Conservation (phyloP, 78 protist genomes). For the Isochrysis galbana region DNA sequence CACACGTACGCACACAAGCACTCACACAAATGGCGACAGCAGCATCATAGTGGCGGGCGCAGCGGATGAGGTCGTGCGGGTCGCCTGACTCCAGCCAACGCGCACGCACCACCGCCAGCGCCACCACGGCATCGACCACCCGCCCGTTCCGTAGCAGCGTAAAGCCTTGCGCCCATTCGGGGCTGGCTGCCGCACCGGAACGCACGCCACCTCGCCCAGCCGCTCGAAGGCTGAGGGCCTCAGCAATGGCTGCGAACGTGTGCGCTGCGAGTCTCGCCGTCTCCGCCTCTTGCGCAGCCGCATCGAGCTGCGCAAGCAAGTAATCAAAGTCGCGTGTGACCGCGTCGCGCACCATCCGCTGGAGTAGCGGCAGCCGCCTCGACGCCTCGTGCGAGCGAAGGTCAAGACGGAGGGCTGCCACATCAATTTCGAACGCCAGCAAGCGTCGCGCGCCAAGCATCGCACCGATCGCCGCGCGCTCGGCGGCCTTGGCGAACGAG, state of each 20-base stretch:
- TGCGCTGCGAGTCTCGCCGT: background rate
- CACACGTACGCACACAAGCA: background rate
- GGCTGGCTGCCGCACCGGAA: background rate
- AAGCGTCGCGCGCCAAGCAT: background rate
- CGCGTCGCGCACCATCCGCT: background rate
- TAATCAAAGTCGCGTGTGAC: background rate
- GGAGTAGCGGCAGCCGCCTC: background rate
- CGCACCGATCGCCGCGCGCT: background rate
- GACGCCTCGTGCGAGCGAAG: background rate
- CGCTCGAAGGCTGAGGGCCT: background rate
- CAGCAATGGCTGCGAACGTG: background rate
- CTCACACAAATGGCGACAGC: background rate
- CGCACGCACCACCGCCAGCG: background rate
- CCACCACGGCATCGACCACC: background rate
- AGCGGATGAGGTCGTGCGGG: background rate
- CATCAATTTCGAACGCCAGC: background rate
- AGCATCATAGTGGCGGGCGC: slow-evolving; percentile 2
- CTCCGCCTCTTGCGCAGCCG: background rate
- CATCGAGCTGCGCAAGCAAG: background rate
- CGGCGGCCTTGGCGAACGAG: background rate
- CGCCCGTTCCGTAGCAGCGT: background rate
- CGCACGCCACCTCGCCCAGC: background rate
- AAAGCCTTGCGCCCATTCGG: background rate
- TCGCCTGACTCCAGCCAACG: background rate
- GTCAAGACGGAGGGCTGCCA: no score